Evolutionary conservation across 2,329 filamentous ascomycete genomes (phyloP), one percentile per base, ranked within the genome.

Genomic region (Podosphaera aphanis): DNA sequence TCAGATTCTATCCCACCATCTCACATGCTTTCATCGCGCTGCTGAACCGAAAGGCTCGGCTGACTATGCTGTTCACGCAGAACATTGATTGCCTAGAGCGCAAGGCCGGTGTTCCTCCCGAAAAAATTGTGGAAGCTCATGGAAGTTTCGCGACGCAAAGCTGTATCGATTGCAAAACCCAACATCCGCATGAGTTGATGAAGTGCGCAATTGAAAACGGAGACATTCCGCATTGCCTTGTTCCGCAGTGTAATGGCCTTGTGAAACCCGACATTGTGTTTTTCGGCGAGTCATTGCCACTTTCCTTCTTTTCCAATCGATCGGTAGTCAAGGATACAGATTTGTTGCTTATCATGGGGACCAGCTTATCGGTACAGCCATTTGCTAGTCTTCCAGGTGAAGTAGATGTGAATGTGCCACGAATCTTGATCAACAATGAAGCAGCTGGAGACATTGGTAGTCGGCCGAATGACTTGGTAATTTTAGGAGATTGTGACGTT

Each of bases 41-140:
- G 20, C 74, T 95, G 15, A 72, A 86, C 47, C 67, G 77, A 49
- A 93, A 92, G 63, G 75, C 74, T 3, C 66, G 88, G 36, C 66
- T 98, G 20, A 66, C 79, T 52, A 90, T 85, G 66, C 73, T 90
- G 45, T 98, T 95, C 61, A 94, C 90, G 0, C 90, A 98, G 59
- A 98, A 98, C 58, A 95, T 98, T 53, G 90, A 98, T 64, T 93
- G 85, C 56, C 70, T 98, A 11, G 90, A 98, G 63, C 74, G 86
- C 19, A 70, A 74, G 53, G 90, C 88, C 11, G 90, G 90, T 21
- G 77, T 98, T 0, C 82, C 85, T 0, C 69, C 66, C 0, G 76
- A 88, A 2, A 77, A 73, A 61, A 86, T 98, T 43, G 70, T 98
- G 27, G 88, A 95, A 62, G 90, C 90, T 0, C 90, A 98, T 60